Evolutionary conservation across 2,329 filamentous ascomycete species (phyloP), one percentile per base, ranked within the genome.

Genomic region (Penicillium capsulatum): DNA sequence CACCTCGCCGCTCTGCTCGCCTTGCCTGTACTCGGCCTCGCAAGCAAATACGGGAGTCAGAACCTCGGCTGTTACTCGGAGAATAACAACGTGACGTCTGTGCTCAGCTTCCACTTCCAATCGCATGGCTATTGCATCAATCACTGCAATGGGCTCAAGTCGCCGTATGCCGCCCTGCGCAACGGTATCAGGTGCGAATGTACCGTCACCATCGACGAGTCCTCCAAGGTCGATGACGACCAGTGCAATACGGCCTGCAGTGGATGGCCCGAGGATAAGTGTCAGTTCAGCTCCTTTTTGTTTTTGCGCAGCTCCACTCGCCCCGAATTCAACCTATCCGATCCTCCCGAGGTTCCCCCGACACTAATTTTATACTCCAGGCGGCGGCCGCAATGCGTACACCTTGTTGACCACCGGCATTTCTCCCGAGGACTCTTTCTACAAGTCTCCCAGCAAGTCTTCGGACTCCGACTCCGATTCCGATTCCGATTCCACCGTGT

Each of bases 121-220:
- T 31, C 42, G 6, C 31, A 17, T 7, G 45, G 42, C n/a, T 24
- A 43, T 27, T 61, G 58, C 36, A 7, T 37, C 13, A 3, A 43
- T 7, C 6, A 42, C 26, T 59, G 56, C 34, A 14, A 31, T 7
- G 19, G 32, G 7, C 42, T 22, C 0, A 30, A 37, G n/a, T 50
- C 48, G 31, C 32, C 40, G 7, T 26, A 57, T 9, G 47, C 45
- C 8, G 55, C 46, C 7, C 29, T 59, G 13, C 47, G 44, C 22
- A 32, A 38, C 11, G 54, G 45, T 16, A 13, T 30, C 11, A 29
- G 48, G 19, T 61, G 58, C 42, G 48, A 40, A 31, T 61, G 58
- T 34, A 49, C 48, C 7, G 39, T 55, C 11, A 28, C 52, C 1
- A 54, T 58, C 4, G 36, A 44, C 0, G 14, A 41, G 3, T 38